Base-by-base conservation (phyloP, 177 flowering plant genomes). In the Tripterygium wilfordii region DNA sequence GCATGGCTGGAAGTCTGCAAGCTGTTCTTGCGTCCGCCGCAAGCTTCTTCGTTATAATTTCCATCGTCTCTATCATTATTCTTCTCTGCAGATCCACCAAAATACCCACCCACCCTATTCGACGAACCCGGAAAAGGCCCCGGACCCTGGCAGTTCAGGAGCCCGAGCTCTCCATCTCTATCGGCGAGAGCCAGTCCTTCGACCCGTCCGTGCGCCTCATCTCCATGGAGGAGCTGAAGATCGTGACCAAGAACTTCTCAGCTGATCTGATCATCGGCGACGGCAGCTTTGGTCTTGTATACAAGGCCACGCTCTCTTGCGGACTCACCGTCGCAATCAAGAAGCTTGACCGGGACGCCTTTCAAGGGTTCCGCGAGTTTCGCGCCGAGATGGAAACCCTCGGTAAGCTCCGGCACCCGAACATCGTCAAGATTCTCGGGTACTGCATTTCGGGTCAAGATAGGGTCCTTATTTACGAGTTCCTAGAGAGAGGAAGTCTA, bases 371-470 rank as follows among this genome's bases (percentile, higher is more conserved):
- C 32, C 71, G 98, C 0, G 98, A 91, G 52, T 91, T 91, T 32
- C 78, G 74, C 1, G 95, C 98, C 10, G 96, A 91, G 53, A 83
- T 82, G 83, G 98, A 91, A 30, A 88, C 95, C 0, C 69, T 88
- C 0, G 85, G 83, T 5, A 69, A 65, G 51, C 74, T 83, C 26
- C 68, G 70, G 0, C 95, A 91, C 62, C 49, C 23, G 5, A 83
- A 91, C 48, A 66, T 91, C 28, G 91, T 83, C 2, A 57, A 66
- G 43, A 78, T 91, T 2, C 77, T 88, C 18, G 95, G 94, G 0
- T 88, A 69, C 64, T 91, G 96, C 42, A 67, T 56, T 1, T 60
- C 82, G 2, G 90, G 82, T 24, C 22, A 53, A 4, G 96, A 91
- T 16, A 64, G 96, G 62, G 51, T 86, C 22, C 59, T 91, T 28